Evolutionary conservation across 305 asterid species (phyloP).

Genomic region (Fraxinus ornus): DNA sequence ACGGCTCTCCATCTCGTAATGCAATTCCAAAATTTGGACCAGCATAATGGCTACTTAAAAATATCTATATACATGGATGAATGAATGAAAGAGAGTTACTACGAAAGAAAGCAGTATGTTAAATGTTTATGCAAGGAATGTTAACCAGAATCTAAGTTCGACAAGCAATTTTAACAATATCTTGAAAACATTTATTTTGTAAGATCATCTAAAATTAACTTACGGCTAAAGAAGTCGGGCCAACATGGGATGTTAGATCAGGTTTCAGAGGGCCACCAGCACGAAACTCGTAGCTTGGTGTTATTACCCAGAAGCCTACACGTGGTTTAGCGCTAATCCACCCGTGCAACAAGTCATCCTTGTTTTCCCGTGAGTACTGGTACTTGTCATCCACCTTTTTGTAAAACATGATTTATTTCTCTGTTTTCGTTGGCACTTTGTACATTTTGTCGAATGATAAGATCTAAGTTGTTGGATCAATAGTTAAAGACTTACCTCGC

Average conservation of each 20-base stretch:
- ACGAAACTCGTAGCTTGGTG: constrained; percentile 64
- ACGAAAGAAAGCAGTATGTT: not conserved
- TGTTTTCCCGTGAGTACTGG: constrained; percentile 50
- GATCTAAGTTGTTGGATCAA: not conserved
- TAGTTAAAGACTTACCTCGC: constrained; percentile 37
- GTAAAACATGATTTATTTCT: not conserved
- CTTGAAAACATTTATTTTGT: not conserved
- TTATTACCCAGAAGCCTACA: constrained; percentile 67
- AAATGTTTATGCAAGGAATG: not conserved
- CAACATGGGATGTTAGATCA: constrained; percentile 72
- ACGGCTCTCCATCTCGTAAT: constrained; percentile 50
- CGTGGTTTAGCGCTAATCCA: constrained; percentile 47
- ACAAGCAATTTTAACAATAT: not conserved
- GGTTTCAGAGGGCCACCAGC: constrained; percentile 63
- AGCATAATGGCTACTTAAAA: constrained; percentile 58
- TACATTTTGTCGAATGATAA: not conserved
- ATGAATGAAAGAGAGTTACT: not conserved
- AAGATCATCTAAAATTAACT: constrained; percentile 3
- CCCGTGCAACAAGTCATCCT: constrained; percentile 64
- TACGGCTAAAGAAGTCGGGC: constrained; percentile 54
- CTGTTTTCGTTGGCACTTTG: constrained; percentile 23
- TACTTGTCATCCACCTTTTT: constrained; percentile 39
- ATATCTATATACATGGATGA: constrained; percentile 28
- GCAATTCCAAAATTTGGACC: constrained; percentile 41
- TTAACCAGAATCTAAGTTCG: not conserved